A percentile compares a stretch with the other conserved stretches of the same genome.
These are phyloP conservation scores for Pachyrhizus erosus DNA, from an alignment of 306 rosid genomes.

Conservation along the genomic window DNA sequence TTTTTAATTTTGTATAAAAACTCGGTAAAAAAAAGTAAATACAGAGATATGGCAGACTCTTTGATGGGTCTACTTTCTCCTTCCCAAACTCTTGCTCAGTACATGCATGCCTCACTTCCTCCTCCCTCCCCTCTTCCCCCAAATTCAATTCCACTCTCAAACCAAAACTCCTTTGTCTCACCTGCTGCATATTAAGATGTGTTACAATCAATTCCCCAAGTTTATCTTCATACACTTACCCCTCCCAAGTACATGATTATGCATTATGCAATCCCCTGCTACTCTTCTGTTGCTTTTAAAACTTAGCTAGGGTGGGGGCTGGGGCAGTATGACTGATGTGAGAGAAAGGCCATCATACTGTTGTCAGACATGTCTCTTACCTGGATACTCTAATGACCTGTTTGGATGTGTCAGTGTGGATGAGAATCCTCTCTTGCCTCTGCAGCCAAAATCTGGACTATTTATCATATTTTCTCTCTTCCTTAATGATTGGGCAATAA, in stretches of 20 bases:
- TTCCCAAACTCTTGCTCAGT: conserved; percentile 6
- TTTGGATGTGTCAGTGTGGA: neutral
- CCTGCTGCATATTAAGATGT: neutral
- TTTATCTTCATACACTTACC: conserved; percentile 9
- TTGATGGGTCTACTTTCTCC: neutral
- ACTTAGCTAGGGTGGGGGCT: neutral
- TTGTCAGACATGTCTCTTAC: neutral
- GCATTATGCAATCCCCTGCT: conserved; percentile 2
- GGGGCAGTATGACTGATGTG: too few relatives aligned
- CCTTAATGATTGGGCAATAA: neutral
- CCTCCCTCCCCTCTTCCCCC: neutral
- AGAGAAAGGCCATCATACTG: neutral
- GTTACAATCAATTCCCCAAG: conserved; percentile 11
- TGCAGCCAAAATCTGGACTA: neutral
- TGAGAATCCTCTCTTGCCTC: neutral
- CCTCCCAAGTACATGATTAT: conserved; percentile 3
- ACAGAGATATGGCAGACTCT: conserved; percentile 14
- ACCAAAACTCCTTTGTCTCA: neutral
- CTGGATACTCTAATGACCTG: neutral
- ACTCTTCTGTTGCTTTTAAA: conserved; percentile 21
- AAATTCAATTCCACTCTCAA: neutral
- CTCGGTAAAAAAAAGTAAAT: neutral
- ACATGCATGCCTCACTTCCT: neutral
- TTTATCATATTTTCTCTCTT: neutral
- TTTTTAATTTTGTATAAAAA: neutral